phyloP scores from a whole-genome alignment of 805 yeast species.

The Saccharomyces paradoxus region DNA sequence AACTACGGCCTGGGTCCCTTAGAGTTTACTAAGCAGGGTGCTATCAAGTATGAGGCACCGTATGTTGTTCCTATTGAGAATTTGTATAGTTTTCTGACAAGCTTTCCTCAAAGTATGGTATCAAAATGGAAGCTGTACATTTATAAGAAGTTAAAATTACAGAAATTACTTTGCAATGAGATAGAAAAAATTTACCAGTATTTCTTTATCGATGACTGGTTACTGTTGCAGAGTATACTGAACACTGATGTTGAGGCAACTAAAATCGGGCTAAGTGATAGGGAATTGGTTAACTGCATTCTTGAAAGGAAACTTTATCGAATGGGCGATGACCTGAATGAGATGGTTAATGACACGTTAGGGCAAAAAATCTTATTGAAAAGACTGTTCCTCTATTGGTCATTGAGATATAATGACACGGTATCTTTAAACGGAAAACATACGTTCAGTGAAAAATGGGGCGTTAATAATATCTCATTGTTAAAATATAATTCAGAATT shows the following conservation, averaged over 20 bases:
- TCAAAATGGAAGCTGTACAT: slow-evolving; percentile 36
- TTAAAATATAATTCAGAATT: slow-evolving; percentile 7
- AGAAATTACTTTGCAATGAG: slow-evolving; percentile 36
- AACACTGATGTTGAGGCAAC: slow-evolving; percentile 3
- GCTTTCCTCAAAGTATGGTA: slow-evolving; percentile 32
- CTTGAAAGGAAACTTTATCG: slow-evolving; percentile 49
- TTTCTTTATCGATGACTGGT: slow-evolving; percentile 28
- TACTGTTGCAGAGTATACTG: slow-evolving; percentile 14
- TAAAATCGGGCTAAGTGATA: slow-evolving; percentile 30
- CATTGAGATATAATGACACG: slow-evolving; percentile 31
- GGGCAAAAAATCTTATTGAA: slow-evolving; percentile 35
- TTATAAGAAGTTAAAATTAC: slow-evolving; percentile 30
- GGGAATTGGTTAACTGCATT: slow-evolving; percentile 48
- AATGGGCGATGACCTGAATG: slow-evolving; percentile 26
- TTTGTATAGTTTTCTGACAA: slow-evolving; percentile 31
- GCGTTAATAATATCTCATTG: slow-evolving; percentile 22
- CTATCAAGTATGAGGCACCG: slow-evolving; percentile 35
- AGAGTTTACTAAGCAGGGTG: background rate
- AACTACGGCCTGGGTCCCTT: background rate
- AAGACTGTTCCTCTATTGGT: slow-evolving; percentile 35
- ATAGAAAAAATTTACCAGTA: slow-evolving; percentile 46
- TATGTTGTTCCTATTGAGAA: slow-evolving; percentile 37
- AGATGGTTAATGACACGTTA: slow-evolving; percentile 29
- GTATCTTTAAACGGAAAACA: slow-evolving; percentile 20
- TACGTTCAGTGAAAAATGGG: slow-evolving; percentile 32